Base-by-base conservation (phyloP, 192 early-diverging fungal genomes). In the Coemansia sp. region DNA sequence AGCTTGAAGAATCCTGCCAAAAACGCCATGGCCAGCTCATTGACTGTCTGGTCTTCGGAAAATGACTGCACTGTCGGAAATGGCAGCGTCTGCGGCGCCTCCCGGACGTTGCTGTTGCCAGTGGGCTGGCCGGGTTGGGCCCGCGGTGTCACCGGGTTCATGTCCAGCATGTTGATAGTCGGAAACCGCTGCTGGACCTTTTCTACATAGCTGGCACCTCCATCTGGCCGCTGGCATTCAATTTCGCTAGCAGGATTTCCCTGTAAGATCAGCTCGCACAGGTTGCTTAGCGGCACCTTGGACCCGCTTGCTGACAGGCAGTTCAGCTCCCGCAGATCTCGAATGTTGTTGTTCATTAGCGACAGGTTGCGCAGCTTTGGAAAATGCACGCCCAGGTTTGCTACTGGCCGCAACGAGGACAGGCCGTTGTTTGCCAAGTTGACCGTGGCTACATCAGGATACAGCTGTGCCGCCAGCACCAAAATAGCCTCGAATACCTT, bases 181-280 rank as follows among this genome's bases (percentile, higher is more conserved):
- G 72, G 72, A 39, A 76, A 76, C 34, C 72, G 72, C 62, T 69
- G 53, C 32, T 76, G 72, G 10, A 76, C 58, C 58, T 69, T 67
- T 38, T 69, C 53, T 10, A 76, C 58, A 21, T 76, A 76, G 50
- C 34, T 61, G 11, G 54, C 53, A 10, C 60, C 66, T 38, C 64
- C 72, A 39, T 56, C 51, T n/a, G 66, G 51, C 20, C 31, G 47
- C 15, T 38, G 31, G 9, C 68, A 62, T 40, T 69, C 72, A 9
- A 26, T 30, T 6, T 76, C 62, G 44, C 56, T 45, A 15, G 56
- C 53, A 14, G 72, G 72, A 36, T 76, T 76, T 14, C 72, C 72
- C 11, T 42, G 20, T 14, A 76, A 40, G 20, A 76, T 69, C 11
- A 76, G 66, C 58, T 69, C 62, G 14, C 38, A 45, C 26, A 76